These are phyloP conservation scores for Pseudoscleropodium purum DNA, from an alignment of 225 moss, liverwort and hornwort species.

Conservation along the genomic window DNA sequence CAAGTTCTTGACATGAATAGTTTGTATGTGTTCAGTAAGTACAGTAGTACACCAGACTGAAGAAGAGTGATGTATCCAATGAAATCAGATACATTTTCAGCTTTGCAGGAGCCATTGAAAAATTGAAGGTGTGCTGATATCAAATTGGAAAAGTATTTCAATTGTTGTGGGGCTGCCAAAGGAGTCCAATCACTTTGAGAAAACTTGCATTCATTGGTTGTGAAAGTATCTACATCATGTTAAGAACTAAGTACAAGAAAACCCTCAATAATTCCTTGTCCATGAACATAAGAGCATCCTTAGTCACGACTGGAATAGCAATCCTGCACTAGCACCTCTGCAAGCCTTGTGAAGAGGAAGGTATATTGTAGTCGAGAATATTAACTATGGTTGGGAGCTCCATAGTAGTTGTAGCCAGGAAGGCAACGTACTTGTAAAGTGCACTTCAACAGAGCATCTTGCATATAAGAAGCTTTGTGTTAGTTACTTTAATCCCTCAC, in stretches of 20 bases:
- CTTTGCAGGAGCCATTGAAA: too few relatives aligned
- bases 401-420: too few relatives aligned
- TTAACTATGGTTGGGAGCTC: neutral
- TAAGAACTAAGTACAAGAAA: neutral
- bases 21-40: too few relatives aligned
- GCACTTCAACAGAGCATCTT: neutral
- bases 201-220: too few relatives aligned
- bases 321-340: neutral
- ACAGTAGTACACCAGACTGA: neutral
- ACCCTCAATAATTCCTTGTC: neutral
- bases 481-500: neutral
- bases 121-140: neutral
- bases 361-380: too few relatives aligned
- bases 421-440: neutral
- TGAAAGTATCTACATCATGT: too few relatives aligned
- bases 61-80: neutral
- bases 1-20: neutral
- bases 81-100: neutral
- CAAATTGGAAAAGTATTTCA: too few relatives aligned
- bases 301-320: accelerated
- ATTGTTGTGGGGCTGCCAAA: too few relatives aligned
- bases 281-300: neutral
- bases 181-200: too few relatives aligned
- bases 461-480: neutral
- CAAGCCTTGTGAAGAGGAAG: neutral